Percentiles rank a stretch among this genome's conserved stretches.
These are phyloP conservation scores for Neofusicoccum kwambonambiense DNA, from an alignment of 2,329 filamentous ascomycete genomes.

Conservation along the genomic window DNA sequence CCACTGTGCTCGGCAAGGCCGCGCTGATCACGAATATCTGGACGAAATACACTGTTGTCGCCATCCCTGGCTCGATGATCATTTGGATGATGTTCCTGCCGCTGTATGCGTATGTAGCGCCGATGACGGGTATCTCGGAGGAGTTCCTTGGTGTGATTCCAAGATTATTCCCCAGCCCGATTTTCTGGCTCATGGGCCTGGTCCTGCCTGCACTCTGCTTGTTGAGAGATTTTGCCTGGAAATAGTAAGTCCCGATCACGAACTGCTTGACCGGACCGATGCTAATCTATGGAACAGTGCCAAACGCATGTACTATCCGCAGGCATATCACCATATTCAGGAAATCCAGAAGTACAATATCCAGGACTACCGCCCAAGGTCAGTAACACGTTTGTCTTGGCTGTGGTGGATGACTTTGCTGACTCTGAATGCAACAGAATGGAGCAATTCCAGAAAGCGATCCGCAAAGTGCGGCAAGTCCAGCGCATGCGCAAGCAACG, in stretches of 20 bases:
- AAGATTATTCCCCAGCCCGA: conserved; percentile 72
- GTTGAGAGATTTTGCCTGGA: conserved; percentile 88
- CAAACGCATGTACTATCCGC: conserved; percentile 94
- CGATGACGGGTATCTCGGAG: conserved; percentile 73
- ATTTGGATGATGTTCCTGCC: conserved; percentile 92
- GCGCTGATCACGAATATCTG: conserved; percentile 94
- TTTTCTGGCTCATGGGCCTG: conserved; percentile 90
- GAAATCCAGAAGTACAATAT: conserved; percentile 99
- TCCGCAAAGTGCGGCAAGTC: conserved; percentile 95
- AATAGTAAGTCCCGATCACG: conserved; percentile 60
- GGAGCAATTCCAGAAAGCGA: conserved; percentile 99
- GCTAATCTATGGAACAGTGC: conserved; percentile 40
- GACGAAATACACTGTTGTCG: conserved; percentile 96
- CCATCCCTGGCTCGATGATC: conserved; percentile 88
- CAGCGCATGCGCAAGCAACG: conserved; percentile 99
- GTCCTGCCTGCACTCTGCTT: conserved; percentile 79
- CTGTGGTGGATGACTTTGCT: too few species aligned
- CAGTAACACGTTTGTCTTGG: conserved; percentile 35
- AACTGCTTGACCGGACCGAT: not conserved
- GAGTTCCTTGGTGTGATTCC: conserved; percentile 87
- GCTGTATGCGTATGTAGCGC: conserved; percentile 81
- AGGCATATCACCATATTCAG: conserved; percentile 96
- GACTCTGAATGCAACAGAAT: conserved; percentile 57
- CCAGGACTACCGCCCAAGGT: conserved; percentile 95
- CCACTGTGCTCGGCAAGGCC: conserved; percentile 92